Conservation (phyloP, 1,284 basidiomycete genomes). For the Leccinum variabile region DNA sequence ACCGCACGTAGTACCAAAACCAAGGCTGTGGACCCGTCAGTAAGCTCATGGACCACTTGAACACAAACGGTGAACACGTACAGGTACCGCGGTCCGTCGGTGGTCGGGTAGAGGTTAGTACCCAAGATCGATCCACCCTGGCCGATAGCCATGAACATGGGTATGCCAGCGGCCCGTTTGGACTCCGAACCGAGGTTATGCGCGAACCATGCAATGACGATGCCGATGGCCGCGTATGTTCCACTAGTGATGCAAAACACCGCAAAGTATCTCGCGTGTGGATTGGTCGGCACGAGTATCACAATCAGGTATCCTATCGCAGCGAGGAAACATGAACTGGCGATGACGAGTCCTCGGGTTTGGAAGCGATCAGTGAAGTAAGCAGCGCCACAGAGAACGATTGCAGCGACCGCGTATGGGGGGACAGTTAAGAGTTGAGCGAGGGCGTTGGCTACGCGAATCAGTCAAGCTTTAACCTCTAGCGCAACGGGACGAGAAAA, state of each 20-base stretch:
- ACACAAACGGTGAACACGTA: slow-evolving; percentile 30
- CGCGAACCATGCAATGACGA: slow-evolving; percentile 75
- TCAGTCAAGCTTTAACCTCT: background rate
- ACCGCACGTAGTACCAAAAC: slow-evolving; percentile 61
- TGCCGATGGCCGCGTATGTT: slow-evolving; percentile 69
- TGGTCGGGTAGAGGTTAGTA: slow-evolving; percentile 65
- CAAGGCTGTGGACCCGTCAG: slow-evolving; percentile 45
- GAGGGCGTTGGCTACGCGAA: slow-evolving; percentile 44
- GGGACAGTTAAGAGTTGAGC: slow-evolving; percentile 79
- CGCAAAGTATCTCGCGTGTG: slow-evolving; percentile 67
- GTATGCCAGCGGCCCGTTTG: slow-evolving; percentile 73
- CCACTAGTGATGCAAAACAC: slow-evolving; percentile 72
- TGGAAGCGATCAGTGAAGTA: slow-evolving; percentile 71
- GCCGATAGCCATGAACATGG: slow-evolving; percentile 77
- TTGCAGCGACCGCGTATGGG: slow-evolving; percentile 75
- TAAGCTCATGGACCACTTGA: background rate
- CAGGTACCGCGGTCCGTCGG: slow-evolving; percentile 65
- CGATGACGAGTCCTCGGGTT: slow-evolving; percentile 65
- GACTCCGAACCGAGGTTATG: slow-evolving; percentile 79
- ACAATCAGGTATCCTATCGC: slow-evolving; percentile 47
- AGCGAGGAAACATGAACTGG: slow-evolving; percentile 48
- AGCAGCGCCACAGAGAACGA: slow-evolving; percentile 65
- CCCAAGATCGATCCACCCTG: slow-evolving; percentile 74
- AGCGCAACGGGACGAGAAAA: background rate
- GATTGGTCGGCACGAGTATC: slow-evolving; percentile 39